Base-by-base conservation (phyloP, 2,329 filamentous ascomycete genomes). In the Tolypocladium sp. region DNA sequence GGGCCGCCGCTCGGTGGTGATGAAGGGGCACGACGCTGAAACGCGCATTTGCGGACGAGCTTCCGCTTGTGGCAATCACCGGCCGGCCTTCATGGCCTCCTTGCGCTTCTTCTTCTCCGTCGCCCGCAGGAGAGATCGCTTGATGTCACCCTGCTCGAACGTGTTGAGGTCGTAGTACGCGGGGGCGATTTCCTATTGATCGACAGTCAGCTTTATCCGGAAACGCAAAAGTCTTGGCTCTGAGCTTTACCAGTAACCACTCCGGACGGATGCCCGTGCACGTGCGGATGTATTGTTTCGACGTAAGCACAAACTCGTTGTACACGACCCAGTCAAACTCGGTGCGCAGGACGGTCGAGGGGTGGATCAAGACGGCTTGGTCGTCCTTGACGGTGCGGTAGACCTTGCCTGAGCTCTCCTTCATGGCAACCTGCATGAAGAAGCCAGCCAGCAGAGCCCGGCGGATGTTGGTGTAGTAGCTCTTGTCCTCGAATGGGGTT, bases 361-460 rank as follows among this genome's bases (percentile, higher is more conserved):
- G 94, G 76, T 99, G 94, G 61, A 99, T 82, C 67, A 97, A 81
- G 53, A 99, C 94, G 54, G 85, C 89, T 76, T 97, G 93, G 69
- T 97, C 90, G 70, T 99, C 95, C 79, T 97, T 99, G 72, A 99
- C 88, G 1, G 94, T 99, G 63, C 88, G 86, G 77, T 99, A 99
- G 49, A 90, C 85, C 81, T 97, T 97, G 70, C 90, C 90, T 37
- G 84, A 87, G 57, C 84, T 85, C 70, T 97, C 92, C 71, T 89
- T 91, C 85, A 96, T 97, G 60, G 94, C 95, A 27, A 97, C 91
- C 73, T 99, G 94, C 94, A 99, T 99, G 82, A 99, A 99, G 82
- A 99, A 99, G 40, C 95, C 94, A 1, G 92, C 84, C 15, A 97
- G 88, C 17, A 99, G 82, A 10, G 94, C 93, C 42, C 92, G 87